phyloP scores from a whole-genome alignment of 1,139 yeast genomes.

The Debaryomyces psychrophilus region DNA sequence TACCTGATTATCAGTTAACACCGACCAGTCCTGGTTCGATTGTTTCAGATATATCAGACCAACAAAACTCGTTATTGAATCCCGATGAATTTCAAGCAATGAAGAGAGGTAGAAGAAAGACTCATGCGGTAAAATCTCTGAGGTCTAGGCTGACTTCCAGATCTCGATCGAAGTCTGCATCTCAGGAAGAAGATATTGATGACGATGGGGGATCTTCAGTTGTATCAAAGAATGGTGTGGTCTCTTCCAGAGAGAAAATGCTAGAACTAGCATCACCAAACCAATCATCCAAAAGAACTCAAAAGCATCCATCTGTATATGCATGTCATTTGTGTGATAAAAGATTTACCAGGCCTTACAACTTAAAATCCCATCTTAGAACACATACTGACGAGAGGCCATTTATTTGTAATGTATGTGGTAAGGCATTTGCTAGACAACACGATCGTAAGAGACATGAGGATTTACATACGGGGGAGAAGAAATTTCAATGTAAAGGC shows the following conservation, averaged over 20 bases:
- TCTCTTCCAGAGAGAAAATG: conserved; percentile 57
- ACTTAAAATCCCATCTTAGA: conserved; percentile 84
- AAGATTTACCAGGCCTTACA: conserved; percentile 88
- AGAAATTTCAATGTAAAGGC: conserved; percentile 84
- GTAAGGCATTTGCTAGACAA: conserved; percentile 93
- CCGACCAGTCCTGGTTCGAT: conserved; percentile 21
- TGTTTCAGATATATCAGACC: conserved; percentile 18
- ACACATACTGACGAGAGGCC: conserved; percentile 97
- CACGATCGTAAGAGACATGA: conserved; percentile 95
- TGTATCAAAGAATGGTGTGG: conserved; percentile 4
- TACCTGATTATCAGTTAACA: conserved; percentile 25
- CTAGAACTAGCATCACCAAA: conserved; percentile 62
- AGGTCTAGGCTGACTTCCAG: conserved; percentile 21
- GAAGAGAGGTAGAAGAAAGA: conserved; percentile 37
- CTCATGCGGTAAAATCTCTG: conserved; percentile 28
- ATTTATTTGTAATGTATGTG: conserved; percentile 81
- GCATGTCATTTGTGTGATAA: conserved; percentile 87
- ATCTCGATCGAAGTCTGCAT: conserved; percentile 20
- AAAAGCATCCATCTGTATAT: conserved; percentile 77
- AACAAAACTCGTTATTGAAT: conserved; percentile 25
- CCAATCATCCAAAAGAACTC: conserved; percentile 55
- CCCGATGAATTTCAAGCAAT: conserved; percentile 41
- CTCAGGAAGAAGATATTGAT: conserved; percentile 17
- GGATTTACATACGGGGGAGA: conserved; percentile 89
- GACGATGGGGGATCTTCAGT: conserved; percentile 12